phyloP scores from a whole-genome alignment of 192 early-diverging fungal species.

The Mortierella claussenii region DNA sequence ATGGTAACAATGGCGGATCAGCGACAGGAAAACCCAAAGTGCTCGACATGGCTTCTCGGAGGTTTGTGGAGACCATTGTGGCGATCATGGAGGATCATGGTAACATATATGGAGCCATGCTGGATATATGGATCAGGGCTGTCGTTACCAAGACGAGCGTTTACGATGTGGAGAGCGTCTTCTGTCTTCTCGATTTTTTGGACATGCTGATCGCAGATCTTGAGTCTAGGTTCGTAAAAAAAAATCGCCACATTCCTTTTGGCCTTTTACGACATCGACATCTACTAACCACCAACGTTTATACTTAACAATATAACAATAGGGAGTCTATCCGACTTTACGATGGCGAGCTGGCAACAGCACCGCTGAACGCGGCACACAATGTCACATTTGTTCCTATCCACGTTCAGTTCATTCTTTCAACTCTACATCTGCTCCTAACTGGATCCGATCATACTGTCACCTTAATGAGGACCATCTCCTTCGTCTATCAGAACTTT shows the following conservation, averaged over 20 bases:
- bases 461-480: constrained; percentile 57
- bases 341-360: constrained; percentile 34
- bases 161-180: constrained; percentile 63
- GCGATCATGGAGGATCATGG: constrained; percentile 55
- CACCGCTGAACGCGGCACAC: constrained; percentile 13
- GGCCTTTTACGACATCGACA: too few relatives aligned
- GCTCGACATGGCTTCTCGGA: constrained; percentile 56
- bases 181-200: constrained; percentile 62
- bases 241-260: too few relatives aligned
- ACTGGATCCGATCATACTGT: constrained; percentile 59
- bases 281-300: too few relatives aligned
- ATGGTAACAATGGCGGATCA: constrained; percentile 9
- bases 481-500: constrained; percentile 63
- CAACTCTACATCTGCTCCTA: constrained; percentile 52
- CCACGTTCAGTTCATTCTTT: constrained; percentile 56
- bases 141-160: constrained; percentile 60
- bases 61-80: constrained; percentile 62
- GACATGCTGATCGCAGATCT: constrained; percentile 56
- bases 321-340: constrained; percentile 49
- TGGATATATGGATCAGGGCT: constrained; percentile 59
- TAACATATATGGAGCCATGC: constrained; percentile 60
- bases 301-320: not conserved
- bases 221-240: constrained; percentile 47
- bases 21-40: constrained; percentile 58
- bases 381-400: constrained; percentile 28